Evolutionary conservation across 306 rosid species (phyloP).

Genomic region (Vigna trinervia): DNA sequence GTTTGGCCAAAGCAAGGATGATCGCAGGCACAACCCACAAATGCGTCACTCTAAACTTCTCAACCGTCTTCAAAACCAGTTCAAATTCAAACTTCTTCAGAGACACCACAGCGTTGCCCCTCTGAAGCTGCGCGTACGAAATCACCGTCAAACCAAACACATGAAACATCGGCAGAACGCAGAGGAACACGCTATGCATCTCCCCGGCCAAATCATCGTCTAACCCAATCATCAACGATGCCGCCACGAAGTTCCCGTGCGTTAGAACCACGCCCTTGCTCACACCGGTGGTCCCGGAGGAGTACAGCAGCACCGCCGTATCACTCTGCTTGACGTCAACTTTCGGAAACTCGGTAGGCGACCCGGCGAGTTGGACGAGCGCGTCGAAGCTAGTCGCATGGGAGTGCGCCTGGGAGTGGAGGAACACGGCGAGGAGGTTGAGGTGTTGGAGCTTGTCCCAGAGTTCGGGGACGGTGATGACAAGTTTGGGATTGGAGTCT

Average conservation of each 20-base stretch:
- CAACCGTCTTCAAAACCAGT: constrained; percentile 63
- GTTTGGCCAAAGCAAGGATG: constrained; percentile 75
- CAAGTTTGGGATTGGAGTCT: constrained; percentile 75
- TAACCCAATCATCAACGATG: constrained; percentile 60
- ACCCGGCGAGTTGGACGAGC: constrained; percentile 44
- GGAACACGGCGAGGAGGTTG: constrained; percentile 61
- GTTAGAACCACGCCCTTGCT: constrained; percentile 87
- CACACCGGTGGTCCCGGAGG: constrained; percentile 86
- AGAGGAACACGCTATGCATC: constrained; percentile 54
- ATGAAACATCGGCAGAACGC: constrained; percentile 88
- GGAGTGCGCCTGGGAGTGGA: constrained; percentile 28
- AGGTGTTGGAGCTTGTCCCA: constrained; percentile 66
- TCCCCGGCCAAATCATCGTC: constrained; percentile 62
- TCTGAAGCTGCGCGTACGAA: constrained; percentile 66
- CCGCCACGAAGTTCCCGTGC: constrained; percentile 73
- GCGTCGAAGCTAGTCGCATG: constrained; percentile 45
- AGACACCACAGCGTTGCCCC: constrained; percentile 66
- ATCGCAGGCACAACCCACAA: constrained; percentile 93
- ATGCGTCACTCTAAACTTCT: constrained; percentile 70
- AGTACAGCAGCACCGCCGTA: constrained; percentile 78
- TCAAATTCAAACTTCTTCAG: constrained; percentile 68
- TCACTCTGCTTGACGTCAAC: constrained; percentile 59
- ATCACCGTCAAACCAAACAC: constrained; percentile 72
- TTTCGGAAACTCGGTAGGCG: constrained; percentile 61
- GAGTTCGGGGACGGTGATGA: constrained; percentile 66